phyloP scores from a whole-genome alignment of 805 yeast species.

The Suhomyces faveliae region DNA sequence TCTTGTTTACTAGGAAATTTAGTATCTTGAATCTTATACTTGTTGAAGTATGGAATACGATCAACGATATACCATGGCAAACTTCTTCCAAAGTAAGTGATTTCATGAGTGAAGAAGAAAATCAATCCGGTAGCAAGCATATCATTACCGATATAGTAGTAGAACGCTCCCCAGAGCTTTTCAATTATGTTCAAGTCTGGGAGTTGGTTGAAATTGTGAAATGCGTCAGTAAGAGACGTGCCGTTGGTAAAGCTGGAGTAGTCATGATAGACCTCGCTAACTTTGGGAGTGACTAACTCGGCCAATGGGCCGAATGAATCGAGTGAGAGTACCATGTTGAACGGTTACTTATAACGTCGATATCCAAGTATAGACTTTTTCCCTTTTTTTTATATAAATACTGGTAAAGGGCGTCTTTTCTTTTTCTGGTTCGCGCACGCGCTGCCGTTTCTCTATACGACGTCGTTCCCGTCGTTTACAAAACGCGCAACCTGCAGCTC shows the following conservation, averaged over 20 bases:
- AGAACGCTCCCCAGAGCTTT: slow-evolving; percentile 85
- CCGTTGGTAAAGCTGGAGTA: slow-evolving; percentile 26
- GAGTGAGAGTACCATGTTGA: not conserved
- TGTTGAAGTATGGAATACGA: slow-evolving; percentile 77
- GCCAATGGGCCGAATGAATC: not conserved
- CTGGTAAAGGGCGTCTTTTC: not conserved
- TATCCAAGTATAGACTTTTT: not conserved
- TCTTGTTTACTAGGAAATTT: slow-evolving; percentile 77
- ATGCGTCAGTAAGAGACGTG: slow-evolving; percentile 24
- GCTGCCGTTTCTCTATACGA: not conserved
- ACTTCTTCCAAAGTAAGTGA: slow-evolving; percentile 88
- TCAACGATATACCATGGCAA: slow-evolving; percentile 92
- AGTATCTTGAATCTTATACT: slow-evolving; percentile 85
- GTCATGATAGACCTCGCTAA: slow-evolving; percentile 26
- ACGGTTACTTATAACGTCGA: not conserved
- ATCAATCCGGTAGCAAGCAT: slow-evolving; percentile 87
- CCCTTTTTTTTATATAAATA: not conserved
- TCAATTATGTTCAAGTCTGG: slow-evolving; percentile 51
- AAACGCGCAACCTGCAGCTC: not conserved
- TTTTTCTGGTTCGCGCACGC: slow-evolving; percentile 1
- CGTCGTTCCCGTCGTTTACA: slow-evolving; percentile 4
- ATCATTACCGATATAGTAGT: slow-evolving; percentile 81
- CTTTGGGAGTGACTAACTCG: slow-evolving; percentile 1
- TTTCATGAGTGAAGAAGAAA: slow-evolving; percentile 79
- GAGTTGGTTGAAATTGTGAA: slow-evolving; percentile 23